Evolutionary conservation across 2,329 filamentous ascomycete genomes (phyloP).

Genomic region (Aspergillus oerlinghausenensis): DNA sequence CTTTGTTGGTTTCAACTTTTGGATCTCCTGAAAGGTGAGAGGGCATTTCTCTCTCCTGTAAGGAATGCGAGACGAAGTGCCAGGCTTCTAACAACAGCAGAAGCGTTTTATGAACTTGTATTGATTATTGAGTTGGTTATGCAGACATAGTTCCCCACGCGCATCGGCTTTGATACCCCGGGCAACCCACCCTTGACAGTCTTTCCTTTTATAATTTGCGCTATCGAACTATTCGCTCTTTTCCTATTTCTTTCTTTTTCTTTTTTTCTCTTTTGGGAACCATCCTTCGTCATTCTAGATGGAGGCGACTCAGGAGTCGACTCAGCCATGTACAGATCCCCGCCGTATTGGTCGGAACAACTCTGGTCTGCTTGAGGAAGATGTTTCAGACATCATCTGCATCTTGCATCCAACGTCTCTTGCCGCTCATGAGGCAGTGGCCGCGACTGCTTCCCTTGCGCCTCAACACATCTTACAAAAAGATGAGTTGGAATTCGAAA

Average conservation of each 20-base stretch:
- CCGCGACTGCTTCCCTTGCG: conserved; percentile 46
- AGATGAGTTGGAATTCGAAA: conserved; percentile 40
- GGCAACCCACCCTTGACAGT: conserved; percentile 12
- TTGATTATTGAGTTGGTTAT: conserved; percentile 24
- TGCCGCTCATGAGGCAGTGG: conserved; percentile 67
- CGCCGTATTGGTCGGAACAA: conserved; percentile 73
- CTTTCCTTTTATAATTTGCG: conserved; percentile 7
- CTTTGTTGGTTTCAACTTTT: neutral
- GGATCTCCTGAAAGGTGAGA: neutral
- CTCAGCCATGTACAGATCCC: conserved; percentile 76
- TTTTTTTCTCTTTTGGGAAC: conserved; percentile 7
- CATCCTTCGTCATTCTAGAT: conserved; percentile 19
- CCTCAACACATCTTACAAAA: conserved; percentile 60
- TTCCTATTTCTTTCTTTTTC: conserved; percentile 1
- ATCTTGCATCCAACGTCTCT: conserved; percentile 76
- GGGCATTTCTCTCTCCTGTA: neutral
- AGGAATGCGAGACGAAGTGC: neutral
- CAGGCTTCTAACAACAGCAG: neutral
- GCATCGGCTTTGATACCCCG: conserved; percentile 22
- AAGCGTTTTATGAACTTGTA: conserved; percentile 13
- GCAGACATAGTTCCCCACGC: conserved; percentile 11
- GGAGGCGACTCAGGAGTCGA: conserved; percentile 58
- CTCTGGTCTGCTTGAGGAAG: conserved; percentile 75
- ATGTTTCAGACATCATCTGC: conserved; percentile 84
- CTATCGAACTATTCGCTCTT: neutral